Conservation (phyloP, 176 grass and related monocot species). For the Echinochloa phyllopogon region DNA sequence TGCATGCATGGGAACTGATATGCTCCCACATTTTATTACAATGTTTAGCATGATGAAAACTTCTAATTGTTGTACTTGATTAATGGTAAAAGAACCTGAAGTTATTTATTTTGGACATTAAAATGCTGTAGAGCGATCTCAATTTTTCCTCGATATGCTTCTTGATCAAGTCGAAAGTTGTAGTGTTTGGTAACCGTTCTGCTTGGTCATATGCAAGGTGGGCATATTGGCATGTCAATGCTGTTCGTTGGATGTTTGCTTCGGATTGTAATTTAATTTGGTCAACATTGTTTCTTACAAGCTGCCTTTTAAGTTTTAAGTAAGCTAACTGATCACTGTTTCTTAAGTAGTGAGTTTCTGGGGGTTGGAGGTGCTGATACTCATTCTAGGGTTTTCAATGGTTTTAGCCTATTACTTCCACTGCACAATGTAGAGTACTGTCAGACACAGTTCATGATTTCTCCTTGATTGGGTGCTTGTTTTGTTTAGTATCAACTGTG, state of each 20-base stretch:
- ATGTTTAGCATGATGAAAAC: conserved; percentile 44
- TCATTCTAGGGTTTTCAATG: background rate
- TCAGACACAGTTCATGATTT: background rate
- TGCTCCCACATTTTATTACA: conserved; percentile 38
- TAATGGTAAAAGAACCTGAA: conserved; percentile 29
- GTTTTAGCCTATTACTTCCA: background rate
- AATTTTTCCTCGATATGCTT: background rate
- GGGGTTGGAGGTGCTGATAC: background rate
- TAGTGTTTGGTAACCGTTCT: background rate
- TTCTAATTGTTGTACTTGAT: conserved; percentile 55
- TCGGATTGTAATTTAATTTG: background rate
- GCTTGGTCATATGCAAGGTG: background rate
- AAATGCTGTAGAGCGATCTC: conserved; percentile 1
- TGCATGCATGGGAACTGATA: conserved; percentile 25
- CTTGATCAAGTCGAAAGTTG: background rate
- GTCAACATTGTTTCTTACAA: background rate
- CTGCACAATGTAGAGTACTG: background rate
- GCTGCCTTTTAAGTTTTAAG: background rate
- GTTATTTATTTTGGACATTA: conserved; percentile 25
- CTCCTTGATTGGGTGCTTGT: background rate
- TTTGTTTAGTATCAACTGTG: background rate
- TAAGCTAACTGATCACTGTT: background rate
- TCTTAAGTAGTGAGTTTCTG: background rate
- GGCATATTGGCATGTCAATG: background rate
- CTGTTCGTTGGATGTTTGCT: background rate